Evolutionary conservation across 371 early-diverging fungal genomes (phyloP), one percentile per base, ranked within the genome.

Genomic region (Coemansia sp.): DNA sequence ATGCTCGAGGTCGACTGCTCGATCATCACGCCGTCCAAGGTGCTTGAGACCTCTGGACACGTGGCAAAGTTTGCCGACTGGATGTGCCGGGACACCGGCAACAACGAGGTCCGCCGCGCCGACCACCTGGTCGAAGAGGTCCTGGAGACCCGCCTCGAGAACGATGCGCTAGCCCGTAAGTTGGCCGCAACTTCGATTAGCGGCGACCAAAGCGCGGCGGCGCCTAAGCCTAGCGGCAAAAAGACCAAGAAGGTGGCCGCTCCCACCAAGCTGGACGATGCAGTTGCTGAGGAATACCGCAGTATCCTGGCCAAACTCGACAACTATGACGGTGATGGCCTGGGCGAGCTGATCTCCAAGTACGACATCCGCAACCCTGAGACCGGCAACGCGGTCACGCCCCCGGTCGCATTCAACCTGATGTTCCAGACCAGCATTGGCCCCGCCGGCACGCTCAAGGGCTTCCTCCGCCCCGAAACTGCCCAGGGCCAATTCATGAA

Each of bases 401-500:
- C 86, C 41, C 95, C 95, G 38, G 90, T 87, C 49, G 90, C 90
- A 66, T 99, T 99, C 88, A 99, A 99, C 86, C 86, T 99, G 62
- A 99, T 99, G 99, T 99, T 99, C 76, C 92, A 91, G 56, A 97
- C 94, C 51, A 88, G 85, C 78, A 98, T 99, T 81, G 99, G 99
- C 58, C 99, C 99, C 61, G 97, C 98, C 48, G 97, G 97, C 62
- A 88, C 95, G 43, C 82, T 94, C 77, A 90, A 91, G 83, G 94
- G 95, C 69, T 99, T 87, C 83, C 84, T 99, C 68, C 89, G 99
- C 58, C 99, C 99, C 58, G 99, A 99, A 83, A 99, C 99, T 16
- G 99, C 99, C 43, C 99, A 99, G 84, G 98, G 99, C 68, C 99
- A 99, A 82, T 99, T 99, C 83, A 78, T 98, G 55, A 99, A 99